Evolutionary conservation across 2,329 filamentous ascomycete genomes (phyloP).

Genomic region (Beauveria bassiana): DNA sequence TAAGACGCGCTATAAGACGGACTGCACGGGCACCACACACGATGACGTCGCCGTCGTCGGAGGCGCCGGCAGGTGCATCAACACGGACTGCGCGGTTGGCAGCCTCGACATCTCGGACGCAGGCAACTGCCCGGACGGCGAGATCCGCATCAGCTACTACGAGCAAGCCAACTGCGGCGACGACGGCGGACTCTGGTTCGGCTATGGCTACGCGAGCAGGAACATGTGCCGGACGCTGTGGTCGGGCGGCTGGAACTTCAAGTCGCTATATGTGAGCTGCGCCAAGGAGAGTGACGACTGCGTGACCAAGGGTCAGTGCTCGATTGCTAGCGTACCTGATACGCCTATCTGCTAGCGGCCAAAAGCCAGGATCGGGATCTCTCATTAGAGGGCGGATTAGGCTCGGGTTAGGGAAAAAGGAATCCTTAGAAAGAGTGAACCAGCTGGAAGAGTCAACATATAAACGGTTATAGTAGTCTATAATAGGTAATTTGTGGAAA

Average conservation of each 20-base stretch:
- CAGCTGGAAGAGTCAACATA: no score
- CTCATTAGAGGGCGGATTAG: no score
- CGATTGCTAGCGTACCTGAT: no score
- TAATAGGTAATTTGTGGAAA: no score
- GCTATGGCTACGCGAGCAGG: neutral
- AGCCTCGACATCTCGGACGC: neutral
- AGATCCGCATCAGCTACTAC: constrained; percentile 1
- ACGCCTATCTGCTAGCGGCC: no score
- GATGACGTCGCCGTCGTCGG: neutral
- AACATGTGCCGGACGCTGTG: neutral
- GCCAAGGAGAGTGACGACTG: neutral
- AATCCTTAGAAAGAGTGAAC: no score
- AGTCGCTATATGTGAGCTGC: neutral
- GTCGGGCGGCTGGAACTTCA: neutral
- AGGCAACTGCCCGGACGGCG: neutral
- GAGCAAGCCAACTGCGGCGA: neutral
- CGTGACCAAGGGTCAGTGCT: neutral
- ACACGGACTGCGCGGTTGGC: neutral
- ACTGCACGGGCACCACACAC: no score
- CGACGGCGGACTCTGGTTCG: neutral
- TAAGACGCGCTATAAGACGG: no score
- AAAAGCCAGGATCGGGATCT: no score
- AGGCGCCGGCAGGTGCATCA: neutral
- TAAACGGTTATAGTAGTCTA: no score
- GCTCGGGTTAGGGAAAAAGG: no score